Base-by-base conservation (phyloP, 768 basidiomycete species). In the Boletus bicolor region DNA sequence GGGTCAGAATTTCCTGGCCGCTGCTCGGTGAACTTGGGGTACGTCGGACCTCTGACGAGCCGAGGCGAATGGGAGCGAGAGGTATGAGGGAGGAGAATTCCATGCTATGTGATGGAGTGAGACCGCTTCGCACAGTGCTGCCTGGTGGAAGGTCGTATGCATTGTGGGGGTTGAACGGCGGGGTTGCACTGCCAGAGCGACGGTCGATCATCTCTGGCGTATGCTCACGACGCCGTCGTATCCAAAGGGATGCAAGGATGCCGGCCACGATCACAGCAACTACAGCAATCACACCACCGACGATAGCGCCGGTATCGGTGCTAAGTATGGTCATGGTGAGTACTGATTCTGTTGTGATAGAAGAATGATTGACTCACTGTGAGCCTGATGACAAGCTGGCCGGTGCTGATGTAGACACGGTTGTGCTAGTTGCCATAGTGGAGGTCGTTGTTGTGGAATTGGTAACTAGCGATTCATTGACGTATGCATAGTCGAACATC, bases 401-500 rank as follows among this genome's bases (percentile, higher is more conserved):
- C 0, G 54, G 28, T 2, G 48, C 9, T 36, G 54, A 28, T 14
- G 56, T 41, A 5, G 55, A 41, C 6, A 46, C 4, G 3, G 39
- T 44, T 21, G 49, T 39, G 34, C 57, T 48, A 7, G 54, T 52
- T 45, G 45, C 24, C 11, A 21, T 47, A 0, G 42, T 32, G 14
- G 47, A 32, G 4, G 26, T 38, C 9, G 57, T 38, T 1, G 60
- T 42, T 3, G 53, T 51, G 8, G 59, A 15, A 39, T 35, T 60
- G 19, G 49, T 28, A 32, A 61, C 66, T 3, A 58, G 3, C 0
- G 55, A 61, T 43, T 67, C 61, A 34, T 63, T 67, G 55, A 67
- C 43, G 26, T 55, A 58, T 30, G 58, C 64, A 42, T 63, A 64
- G 49, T 65, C 66, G 12, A 67, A 68, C 66, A 63, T 68, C 64